Percentiles rank a stretch among this genome's conserved stretches.
These are phyloP conservation scores for Scenedesmus sp. DNA, from an alignment of 163 green algal genomes.

Conservation along the genomic window DNA sequence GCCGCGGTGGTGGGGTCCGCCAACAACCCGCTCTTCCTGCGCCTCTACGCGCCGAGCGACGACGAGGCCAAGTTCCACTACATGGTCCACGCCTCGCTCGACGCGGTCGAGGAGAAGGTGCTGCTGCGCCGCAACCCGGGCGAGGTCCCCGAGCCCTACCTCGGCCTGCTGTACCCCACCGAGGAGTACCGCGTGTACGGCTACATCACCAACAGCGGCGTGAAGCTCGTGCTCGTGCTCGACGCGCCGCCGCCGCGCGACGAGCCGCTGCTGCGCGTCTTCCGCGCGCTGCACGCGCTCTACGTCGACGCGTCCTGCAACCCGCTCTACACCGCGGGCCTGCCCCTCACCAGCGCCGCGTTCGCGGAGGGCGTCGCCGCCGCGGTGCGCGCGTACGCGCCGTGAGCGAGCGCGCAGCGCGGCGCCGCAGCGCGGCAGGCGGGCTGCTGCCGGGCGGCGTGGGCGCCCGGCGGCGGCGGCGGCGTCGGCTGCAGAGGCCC, in stretches of 20 bases:
- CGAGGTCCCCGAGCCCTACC: constrained; percentile 73
- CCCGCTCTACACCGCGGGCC: constrained; percentile 23
- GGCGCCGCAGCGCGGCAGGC: too few relatives aligned
- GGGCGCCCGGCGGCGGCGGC: too few relatives aligned
- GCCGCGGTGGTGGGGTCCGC: constrained; percentile 49
- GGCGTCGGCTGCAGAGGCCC: too few relatives aligned
- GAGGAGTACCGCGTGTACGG: constrained; percentile 84
- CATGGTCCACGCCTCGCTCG: constrained; percentile 85
- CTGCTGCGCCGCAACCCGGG: constrained; percentile 55
- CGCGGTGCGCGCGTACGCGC: background rate
- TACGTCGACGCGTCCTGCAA: constrained; percentile 35
- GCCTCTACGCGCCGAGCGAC: constrained; percentile 55
- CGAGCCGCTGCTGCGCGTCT: constrained; percentile 18
- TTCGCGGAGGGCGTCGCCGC: constrained; percentile 33
- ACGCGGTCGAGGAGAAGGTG: constrained; percentile 89
- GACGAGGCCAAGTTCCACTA: constrained; percentile 80
- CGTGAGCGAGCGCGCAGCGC: too few relatives aligned
- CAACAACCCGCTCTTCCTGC: constrained; percentile 81
- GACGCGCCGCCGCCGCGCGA: constrained; percentile 22
- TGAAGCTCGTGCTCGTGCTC: constrained; percentile 40
- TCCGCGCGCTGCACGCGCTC: constrained; percentile 21
- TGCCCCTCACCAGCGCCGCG: constrained; percentile 10
- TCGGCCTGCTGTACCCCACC: constrained; percentile 86
- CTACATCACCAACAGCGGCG: constrained; percentile 44
- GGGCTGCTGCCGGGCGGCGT: too few relatives aligned